Evolutionary conservation across 192 early-diverging fungal genomes (phyloP).

Genomic region (Allomyces javanicus): DNA sequence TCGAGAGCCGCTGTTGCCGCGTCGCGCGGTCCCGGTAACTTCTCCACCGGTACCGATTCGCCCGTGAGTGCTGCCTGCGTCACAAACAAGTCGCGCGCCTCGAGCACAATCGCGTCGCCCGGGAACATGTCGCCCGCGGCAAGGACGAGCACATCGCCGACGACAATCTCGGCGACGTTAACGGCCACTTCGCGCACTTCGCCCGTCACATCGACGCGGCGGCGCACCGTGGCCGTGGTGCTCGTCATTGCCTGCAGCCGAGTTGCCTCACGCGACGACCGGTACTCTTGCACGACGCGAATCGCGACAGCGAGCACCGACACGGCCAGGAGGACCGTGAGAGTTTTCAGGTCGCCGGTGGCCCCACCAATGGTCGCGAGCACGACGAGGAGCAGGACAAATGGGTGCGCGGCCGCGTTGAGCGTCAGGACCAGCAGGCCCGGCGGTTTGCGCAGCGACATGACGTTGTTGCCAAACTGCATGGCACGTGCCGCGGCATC

Average conservation of each 20-base stretch:
- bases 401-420: slow-evolving; percentile 18
- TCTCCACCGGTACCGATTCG: slow-evolving; percentile 25
- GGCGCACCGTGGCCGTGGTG: slow-evolving; percentile 13
- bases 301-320: not conserved
- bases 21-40: slow-evolving; percentile 8
- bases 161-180: slow-evolving; percentile 11
- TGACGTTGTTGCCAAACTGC: not conserved
- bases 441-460: not conserved
- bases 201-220: slow-evolving; percentile 2
- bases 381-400: slow-evolving; percentile 15
- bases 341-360: slow-evolving; percentile 8
- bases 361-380: slow-evolving; percentile 12
- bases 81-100: slow-evolving; percentile 24
- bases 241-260: slow-evolving; percentile 15
- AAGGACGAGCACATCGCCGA: slow-evolving; percentile 23
- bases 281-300: slow-evolving; percentile 10
- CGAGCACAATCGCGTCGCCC: slow-evolving; percentile 16
- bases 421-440: slow-evolving; percentile 4
- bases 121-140: slow-evolving; percentile 22
- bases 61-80: slow-evolving; percentile 25
- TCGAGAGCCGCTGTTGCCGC: slow-evolving; percentile 1
- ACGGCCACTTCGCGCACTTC: slow-evolving; percentile 5
- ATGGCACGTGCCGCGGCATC: no score
- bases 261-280: slow-evolving; percentile 11
- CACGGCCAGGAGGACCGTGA: slow-evolving; percentile 17